Evolutionary conservation across 106 monocot genomes (phyloP), one percentile per base, ranked within the genome.

Genomic region (Cymbidium sinense): DNA sequence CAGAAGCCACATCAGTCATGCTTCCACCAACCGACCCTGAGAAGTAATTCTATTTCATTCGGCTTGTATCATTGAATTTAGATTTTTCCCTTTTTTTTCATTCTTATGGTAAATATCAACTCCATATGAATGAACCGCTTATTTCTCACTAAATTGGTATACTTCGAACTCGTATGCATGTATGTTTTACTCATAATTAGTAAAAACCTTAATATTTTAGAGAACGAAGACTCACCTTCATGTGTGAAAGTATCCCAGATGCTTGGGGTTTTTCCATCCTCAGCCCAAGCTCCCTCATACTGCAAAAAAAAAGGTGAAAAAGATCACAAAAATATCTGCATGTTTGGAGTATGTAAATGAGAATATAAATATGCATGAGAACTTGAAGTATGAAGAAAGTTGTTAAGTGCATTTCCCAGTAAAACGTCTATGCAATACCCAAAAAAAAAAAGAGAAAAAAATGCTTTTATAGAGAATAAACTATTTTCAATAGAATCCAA

Each of bases 1-100:
- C 88, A 7, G 82, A 65, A 21, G 88, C 55, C 17, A 82, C 51
- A 44, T 88, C 84, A 17, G 76, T 84, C 7, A 76, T 79, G 64
- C 82, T 77, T 1, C 67, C 67, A 50, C 77, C 81, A 10, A 23
- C n/a, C 33, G 28, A 75, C 37, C 87, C 87, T 67, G 67, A 67
- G 30, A 31, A 31, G 27, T 31, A 30, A 28, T 67, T 67, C 28
- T 31, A 30, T 9, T 67, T 67, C 28, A 30, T 67, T 67, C 31
- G 33, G 33, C 3, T 33, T 31, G 67, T 20, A 67, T 13, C 67
- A 67, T 31, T 11, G 10, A 30, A 30, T 13, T 28, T 67, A 67
- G 12, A 4, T 64, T 64, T 29, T 11, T 2, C 19, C n/a, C n/a
- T 28, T 64, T 27, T 64, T 64, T 28, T 29, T 29, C n/a, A 0